Conservation (phyloP, 192 early-diverging fungal genomes). For the Coemansia sp. region DNA sequence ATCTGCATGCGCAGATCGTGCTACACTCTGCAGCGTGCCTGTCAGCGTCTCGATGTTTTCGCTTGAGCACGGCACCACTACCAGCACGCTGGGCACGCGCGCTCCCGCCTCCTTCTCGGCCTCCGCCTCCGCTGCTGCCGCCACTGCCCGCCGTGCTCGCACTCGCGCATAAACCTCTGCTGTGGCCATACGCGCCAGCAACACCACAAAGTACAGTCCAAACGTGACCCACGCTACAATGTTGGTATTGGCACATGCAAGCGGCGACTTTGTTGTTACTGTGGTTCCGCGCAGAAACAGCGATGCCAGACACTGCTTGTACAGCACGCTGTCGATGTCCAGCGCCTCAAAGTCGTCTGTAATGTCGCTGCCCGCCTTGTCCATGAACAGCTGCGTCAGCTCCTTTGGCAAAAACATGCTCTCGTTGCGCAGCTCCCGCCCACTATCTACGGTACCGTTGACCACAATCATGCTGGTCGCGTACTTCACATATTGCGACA, state of each 20-base stretch:
- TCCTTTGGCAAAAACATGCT: constrained; percentile 32
- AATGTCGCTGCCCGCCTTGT: constrained; percentile 36
- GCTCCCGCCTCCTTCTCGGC: constrained; percentile 3
- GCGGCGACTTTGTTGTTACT: constrained; percentile 33
- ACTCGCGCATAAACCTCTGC: constrained; percentile 35
- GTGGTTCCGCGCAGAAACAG: constrained; percentile 48
- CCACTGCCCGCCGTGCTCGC: constrained; percentile 33
- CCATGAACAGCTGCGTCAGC: constrained; percentile 39
- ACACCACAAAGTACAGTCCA: constrained; percentile 37
- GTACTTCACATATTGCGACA: constrained; percentile 33
- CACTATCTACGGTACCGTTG: constrained; percentile 39
- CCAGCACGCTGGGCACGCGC: background rate
- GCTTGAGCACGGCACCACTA: constrained; percentile 44
- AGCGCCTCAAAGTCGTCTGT: constrained; percentile 15
- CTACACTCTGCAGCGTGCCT: constrained; percentile 41
- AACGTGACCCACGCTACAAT: constrained; percentile 53
- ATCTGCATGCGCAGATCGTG: constrained; percentile 41
- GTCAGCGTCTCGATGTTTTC: constrained; percentile 40
- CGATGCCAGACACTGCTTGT: constrained; percentile 37
- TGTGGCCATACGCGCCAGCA: constrained; percentile 34
- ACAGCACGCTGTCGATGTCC: constrained; percentile 26
- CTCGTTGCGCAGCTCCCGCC: constrained; percentile 21
- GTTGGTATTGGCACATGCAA: constrained; percentile 54
- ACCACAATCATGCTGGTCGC: constrained; percentile 27
- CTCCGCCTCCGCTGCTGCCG: background rate